Evolutionary conservation across 2,329 filamentous ascomycete genomes (phyloP).

Genomic region (Fusarium floridanum): DNA sequence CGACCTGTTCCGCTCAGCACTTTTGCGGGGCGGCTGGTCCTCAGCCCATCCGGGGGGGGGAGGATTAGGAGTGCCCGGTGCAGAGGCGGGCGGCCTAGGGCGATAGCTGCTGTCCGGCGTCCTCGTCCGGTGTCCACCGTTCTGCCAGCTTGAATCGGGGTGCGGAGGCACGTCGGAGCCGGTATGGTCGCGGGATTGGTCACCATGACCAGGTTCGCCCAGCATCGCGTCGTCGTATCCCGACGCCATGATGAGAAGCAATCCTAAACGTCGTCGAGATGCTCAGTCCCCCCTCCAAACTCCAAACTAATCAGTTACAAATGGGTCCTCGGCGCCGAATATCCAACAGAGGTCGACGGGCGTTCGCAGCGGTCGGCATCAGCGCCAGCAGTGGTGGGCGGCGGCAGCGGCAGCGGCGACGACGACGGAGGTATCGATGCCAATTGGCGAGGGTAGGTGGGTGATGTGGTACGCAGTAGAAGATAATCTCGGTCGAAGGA

Average conservation of each 20-base stretch:
- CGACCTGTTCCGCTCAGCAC: conserved; percentile 70
- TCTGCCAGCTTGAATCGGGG: conserved; percentile 54
- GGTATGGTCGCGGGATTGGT: conserved; percentile 39
- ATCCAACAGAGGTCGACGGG: conserved; percentile 50
- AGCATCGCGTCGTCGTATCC: conserved; percentile 60
- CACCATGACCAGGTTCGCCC: conserved; percentile 54
- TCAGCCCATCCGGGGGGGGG: conserved; percentile 52
- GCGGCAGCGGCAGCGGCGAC: conserved; percentile 23
- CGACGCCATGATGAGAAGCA: conserved; percentile 57
- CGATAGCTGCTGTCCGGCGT: conserved; percentile 55
- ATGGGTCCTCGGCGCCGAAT: conserved; percentile 50
- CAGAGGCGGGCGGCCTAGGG: conserved; percentile 53
- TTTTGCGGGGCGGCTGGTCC: conserved; percentile 61
- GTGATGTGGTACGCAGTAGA: conserved; percentile 35
- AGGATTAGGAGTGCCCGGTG: conserved; percentile 49
- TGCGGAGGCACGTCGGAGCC: conserved; percentile 48
- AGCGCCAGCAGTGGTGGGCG: conserved; percentile 47
- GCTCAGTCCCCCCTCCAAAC: conserved; percentile 45
- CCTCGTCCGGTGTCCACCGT: conserved; percentile 51
- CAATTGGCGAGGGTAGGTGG: conserved; percentile 46
- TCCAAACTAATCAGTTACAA: conserved; percentile 39
- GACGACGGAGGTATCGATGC: conserved; percentile 32
- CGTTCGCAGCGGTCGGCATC: conserved; percentile 55
- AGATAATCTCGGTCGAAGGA: conserved; percentile 27
- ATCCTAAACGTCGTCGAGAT: conserved; percentile 40